Conservation (phyloP, 371 early-diverging fungal species). For the Saksenaea vasiformis region DNA sequence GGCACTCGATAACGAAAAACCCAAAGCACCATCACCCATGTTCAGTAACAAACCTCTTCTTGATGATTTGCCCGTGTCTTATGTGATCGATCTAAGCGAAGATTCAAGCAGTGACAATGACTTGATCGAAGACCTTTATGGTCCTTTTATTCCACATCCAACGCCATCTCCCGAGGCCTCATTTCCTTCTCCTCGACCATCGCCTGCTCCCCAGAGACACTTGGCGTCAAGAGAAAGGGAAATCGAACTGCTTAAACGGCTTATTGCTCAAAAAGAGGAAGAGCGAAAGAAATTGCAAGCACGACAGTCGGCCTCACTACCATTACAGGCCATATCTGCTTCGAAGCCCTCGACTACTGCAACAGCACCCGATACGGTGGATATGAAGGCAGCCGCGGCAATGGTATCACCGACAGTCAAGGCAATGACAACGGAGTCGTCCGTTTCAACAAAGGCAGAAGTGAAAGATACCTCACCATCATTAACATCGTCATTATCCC, state of each 20-base stretch:
- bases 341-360: background rate
- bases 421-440: background rate
- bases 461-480: no score
- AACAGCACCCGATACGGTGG: background rate
- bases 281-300: conserved; percentile 1
- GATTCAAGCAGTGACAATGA: background rate
- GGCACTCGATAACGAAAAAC: background rate
- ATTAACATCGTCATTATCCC: background rate
- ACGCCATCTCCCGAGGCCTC: background rate
- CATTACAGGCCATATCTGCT: background rate
- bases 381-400: background rate
- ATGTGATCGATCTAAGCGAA: background rate
- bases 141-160: conserved; percentile 4
- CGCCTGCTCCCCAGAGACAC: background rate
- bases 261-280: conserved; percentile 14
- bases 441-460: no score
- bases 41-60: background rate
- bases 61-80: background rate
- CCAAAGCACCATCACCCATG: background rate
- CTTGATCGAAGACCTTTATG: conserved; percentile 15
- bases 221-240: conserved; percentile 6
- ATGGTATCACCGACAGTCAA: background rate
- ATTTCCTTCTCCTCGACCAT: conserved; percentile 4
- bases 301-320: background rate
- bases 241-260: conserved; percentile 5